phyloP scores from a whole-genome alignment of 805 yeast genomes.

The Yamadazyma nakazawae region DNA sequence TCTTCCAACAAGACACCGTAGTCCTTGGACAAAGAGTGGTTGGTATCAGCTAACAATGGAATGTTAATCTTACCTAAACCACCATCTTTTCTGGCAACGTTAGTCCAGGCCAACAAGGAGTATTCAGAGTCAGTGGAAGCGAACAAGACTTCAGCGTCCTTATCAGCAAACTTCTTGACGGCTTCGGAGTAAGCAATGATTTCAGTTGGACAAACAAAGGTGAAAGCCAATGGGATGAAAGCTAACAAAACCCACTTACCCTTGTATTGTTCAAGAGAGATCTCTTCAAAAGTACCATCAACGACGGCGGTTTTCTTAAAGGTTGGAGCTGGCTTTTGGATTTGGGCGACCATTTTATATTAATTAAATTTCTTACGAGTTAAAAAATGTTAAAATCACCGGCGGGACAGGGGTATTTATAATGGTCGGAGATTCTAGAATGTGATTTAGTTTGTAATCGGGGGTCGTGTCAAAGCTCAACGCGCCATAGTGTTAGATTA shows the following conservation, averaged over 20 bases:
- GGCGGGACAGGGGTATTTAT: constrained; percentile 8
- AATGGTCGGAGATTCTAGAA: constrained; percentile 9
- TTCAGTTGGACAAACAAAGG: constrained; percentile 99
- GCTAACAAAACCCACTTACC: constrained; percentile 98
- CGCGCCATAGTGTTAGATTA: neutral
- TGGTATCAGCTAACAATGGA: constrained; percentile 94
- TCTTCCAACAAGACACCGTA: constrained; percentile 98
- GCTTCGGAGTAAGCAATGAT: constrained; percentile 98
- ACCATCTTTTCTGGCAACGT: constrained; percentile 93
- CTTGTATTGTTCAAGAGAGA: constrained; percentile 89
- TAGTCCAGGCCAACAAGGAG: constrained; percentile 97
- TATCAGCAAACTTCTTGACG: constrained; percentile 79
- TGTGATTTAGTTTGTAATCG: constrained; percentile 12
- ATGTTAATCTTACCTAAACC: constrained; percentile 95
- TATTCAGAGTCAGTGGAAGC: constrained; percentile 99
- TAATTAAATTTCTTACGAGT: neutral
- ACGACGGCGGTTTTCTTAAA: constrained; percentile 97
- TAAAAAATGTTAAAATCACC: neutral
- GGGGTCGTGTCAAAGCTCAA: constrained; percentile 10
- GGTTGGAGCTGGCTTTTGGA: constrained; percentile 94
- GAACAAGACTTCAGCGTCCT: constrained; percentile 84
- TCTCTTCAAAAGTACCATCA: constrained; percentile 94
- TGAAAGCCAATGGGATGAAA: constrained; percentile 98
- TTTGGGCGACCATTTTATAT: constrained; percentile 71
- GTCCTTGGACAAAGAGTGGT: constrained; percentile 91